A percentile compares a stretch with the other conserved stretches of the same genome.
phyloP scores from a whole-genome alignment of 1,284 basidiomycete species.

The Sanghuangporus sanghuang region DNA sequence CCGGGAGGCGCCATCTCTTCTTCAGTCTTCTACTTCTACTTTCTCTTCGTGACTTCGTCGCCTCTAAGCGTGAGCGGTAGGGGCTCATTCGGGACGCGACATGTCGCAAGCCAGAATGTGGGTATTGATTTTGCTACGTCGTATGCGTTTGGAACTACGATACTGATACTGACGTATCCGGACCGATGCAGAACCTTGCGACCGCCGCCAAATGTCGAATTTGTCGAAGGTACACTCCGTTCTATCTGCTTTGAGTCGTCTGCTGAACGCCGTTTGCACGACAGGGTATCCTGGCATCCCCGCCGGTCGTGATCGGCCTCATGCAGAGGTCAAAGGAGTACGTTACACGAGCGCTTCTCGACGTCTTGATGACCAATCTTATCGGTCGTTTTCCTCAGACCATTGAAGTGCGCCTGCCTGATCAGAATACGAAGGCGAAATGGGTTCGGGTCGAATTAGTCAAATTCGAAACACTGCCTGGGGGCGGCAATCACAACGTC shows the following conservation, averaged over 20 bases:
- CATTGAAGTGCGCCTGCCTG: conserved; percentile 74
- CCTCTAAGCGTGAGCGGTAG: background rate
- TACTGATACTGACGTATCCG: background rate
- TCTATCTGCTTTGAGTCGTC: background rate
- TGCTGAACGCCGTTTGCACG: background rate
- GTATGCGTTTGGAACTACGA: background rate
- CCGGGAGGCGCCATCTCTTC: background rate
- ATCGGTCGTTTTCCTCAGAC: conserved; percentile 39
- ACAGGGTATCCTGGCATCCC: conserved; percentile 80
- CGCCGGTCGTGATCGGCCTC: conserved; percentile 59
- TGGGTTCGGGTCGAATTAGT: conserved; percentile 85
- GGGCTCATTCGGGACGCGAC: background rate
- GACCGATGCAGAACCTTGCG: conserved; percentile 52
- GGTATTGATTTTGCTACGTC: conserved; percentile 19
- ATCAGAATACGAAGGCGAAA: conserved; percentile 79
- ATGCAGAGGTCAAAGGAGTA: conserved; percentile 78
- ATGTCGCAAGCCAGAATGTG: conserved; percentile 57
- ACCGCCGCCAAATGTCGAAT: conserved; percentile 79
- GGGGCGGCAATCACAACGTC: conserved; percentile 59
- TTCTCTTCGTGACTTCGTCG: background rate
- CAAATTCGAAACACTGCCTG: conserved; percentile 78
- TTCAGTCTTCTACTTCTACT: background rate
- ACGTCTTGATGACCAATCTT: conserved; percentile 3
- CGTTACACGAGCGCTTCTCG: conserved; percentile 30
- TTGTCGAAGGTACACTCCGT: conserved; percentile 59